phyloP scores from a whole-genome alignment of 257 asterid species.

The Ballota nigra region DNA sequence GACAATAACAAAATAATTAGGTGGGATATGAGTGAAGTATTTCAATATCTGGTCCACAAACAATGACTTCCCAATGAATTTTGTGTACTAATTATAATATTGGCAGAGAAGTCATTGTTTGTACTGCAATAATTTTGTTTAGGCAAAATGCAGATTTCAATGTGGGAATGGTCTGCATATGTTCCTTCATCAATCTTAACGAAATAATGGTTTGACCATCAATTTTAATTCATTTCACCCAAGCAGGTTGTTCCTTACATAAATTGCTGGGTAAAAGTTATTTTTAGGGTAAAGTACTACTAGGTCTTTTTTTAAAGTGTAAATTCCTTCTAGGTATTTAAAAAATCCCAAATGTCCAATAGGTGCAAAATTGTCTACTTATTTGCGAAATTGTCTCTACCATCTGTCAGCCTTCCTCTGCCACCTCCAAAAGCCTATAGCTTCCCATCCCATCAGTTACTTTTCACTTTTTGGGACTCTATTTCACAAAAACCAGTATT shows the following conservation, averaged over 20 bases:
- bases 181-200: conserved; percentile 32
- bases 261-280: too few species aligned
- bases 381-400: too few species aligned
- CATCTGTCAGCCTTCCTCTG: too few species aligned
- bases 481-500: too few species aligned
- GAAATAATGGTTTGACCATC: conserved; percentile 20
- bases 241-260: background rate
- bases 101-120: background rate
- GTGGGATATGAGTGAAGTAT: conserved; percentile 4
- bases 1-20: conserved; percentile 15
- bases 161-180: conserved; percentile 10
- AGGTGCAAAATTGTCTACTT: too few species aligned
- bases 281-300: too few species aligned
- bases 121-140: background rate
- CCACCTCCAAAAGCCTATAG: too few species aligned
- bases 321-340: too few species aligned
- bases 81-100: background rate
- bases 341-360: too few species aligned
- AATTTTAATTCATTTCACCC: conserved; percentile 11
- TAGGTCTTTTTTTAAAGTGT: too few species aligned
- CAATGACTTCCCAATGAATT: background rate
- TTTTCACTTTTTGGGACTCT: too few species aligned
- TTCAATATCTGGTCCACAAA: conserved; percentile 20
- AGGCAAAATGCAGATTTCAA: conserved; percentile 2
- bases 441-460: too few species aligned